A percentile compares a stretch with the other conserved stretches of the same genome.
Conservation (phyloP, 2,329 filamentous ascomycete genomes). For the Mariannaea elegans region DNA sequence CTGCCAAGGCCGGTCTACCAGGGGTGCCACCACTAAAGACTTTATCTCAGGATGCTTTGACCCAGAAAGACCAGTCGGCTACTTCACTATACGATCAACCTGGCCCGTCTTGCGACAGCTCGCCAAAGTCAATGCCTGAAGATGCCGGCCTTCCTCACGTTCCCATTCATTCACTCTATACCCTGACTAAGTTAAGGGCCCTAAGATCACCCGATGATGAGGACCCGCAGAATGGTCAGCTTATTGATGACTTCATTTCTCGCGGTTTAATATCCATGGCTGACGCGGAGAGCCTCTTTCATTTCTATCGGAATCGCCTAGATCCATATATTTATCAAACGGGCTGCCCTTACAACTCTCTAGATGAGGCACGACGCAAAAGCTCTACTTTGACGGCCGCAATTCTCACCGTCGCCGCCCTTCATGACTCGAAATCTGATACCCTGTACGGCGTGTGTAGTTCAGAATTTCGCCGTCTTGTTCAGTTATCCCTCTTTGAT, state of each 20-base stretch:
- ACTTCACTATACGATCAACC: too few relatives aligned
- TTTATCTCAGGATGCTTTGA: too few relatives aligned
- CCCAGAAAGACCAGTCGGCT: too few relatives aligned
- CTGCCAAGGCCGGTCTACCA: too few relatives aligned
- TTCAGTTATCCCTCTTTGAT: constrained; percentile 56
- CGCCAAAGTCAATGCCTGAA: constrained; percentile 41
- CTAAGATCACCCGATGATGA: constrained; percentile 45
- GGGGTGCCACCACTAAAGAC: too few relatives aligned
- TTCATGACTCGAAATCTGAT: constrained; percentile 65
- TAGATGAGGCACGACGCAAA: constrained; percentile 61
- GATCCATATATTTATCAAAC: constrained; percentile 64
- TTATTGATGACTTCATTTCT: constrained; percentile 47
- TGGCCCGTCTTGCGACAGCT: constrained; percentile 41
- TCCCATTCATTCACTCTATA: constrained; percentile 51
- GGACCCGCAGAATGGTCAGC: constrained; percentile 30
- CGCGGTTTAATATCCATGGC: constrained; percentile 53
- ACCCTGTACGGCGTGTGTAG: constrained; percentile 62
- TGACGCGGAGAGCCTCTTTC: constrained; percentile 61
- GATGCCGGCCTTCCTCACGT: constrained; percentile 49
- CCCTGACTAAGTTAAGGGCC: constrained; percentile 48
- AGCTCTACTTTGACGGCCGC: constrained; percentile 65
- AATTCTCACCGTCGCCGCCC: constrained; percentile 65
- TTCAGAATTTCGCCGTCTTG: constrained; percentile 63
- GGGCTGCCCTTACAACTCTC: constrained; percentile 58
- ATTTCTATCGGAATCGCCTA: constrained; percentile 58